Evolutionary conservation across 805 yeast species (phyloP).

Genomic region (Kluyveromyces wickerhamii): DNA sequence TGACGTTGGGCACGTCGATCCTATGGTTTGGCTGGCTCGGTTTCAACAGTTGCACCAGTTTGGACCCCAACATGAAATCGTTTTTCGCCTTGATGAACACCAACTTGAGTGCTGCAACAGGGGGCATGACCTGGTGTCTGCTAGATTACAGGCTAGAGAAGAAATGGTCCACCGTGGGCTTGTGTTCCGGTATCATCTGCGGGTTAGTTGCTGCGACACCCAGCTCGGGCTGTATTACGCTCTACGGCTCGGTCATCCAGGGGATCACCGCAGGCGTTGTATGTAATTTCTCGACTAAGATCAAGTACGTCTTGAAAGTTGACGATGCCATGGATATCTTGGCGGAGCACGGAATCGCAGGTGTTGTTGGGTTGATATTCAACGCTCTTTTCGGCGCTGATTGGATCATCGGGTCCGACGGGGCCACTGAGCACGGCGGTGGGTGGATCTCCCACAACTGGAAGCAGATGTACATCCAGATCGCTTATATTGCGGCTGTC

Average conservation of each 20-base stretch:
- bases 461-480: slow-evolving; percentile 84
- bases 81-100: slow-evolving; percentile 89
- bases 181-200: slow-evolving; percentile 91
- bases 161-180: slow-evolving; percentile 91
- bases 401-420: slow-evolving; percentile 87
- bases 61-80: slow-evolving; percentile 74
- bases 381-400: slow-evolving; percentile 83
- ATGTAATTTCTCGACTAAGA: slow-evolving; percentile 85
- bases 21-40: slow-evolving; percentile 96
- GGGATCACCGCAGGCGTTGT: slow-evolving; percentile 75
- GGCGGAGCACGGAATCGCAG: slow-evolving; percentile 99
- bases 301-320: slow-evolving; percentile 70
- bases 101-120: slow-evolving; percentile 81
- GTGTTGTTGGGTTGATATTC: slow-evolving; percentile 81
- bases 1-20: slow-evolving; percentile 78
- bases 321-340: slow-evolving; percentile 92
- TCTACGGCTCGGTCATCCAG: slow-evolving; percentile 83
- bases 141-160: slow-evolving; percentile 81
- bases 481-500: slow-evolving; percentile 73
- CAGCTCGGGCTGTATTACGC: slow-evolving; percentile 80
- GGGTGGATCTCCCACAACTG: slow-evolving; percentile 91
- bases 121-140: slow-evolving; percentile 86
- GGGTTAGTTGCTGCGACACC: slow-evolving; percentile 98
- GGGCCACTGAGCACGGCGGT: slow-evolving; percentile 73
- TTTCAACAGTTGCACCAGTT: slow-evolving; percentile 86